Evolutionary conservation across 768 basidiomycete genomes (phyloP).

Genomic region (Leccinum fibrillosum): DNA sequence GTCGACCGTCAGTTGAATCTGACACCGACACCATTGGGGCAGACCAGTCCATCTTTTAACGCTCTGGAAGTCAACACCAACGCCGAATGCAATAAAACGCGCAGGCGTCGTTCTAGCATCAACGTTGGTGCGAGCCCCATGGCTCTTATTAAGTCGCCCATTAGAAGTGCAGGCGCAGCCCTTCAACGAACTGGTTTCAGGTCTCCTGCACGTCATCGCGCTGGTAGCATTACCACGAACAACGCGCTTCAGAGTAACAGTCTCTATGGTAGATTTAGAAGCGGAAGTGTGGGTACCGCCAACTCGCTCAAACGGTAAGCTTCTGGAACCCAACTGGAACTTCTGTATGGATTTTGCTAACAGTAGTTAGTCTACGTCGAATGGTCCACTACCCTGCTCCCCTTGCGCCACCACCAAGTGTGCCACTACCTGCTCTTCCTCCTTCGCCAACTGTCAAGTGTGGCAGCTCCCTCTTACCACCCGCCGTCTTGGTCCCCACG

Average conservation of each 20-base stretch:
- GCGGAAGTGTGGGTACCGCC: slow-evolving; percentile 46
- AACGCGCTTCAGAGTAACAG: slow-evolving; percentile 37
- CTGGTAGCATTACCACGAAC: slow-evolving; percentile 41
- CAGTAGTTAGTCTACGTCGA: slow-evolving; percentile 37
- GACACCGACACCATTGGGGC: slow-evolving; percentile 34
- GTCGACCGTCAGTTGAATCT: slow-evolving; percentile 36
- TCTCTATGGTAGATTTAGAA: slow-evolving; percentile 51
- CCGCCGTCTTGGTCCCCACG: slow-evolving; percentile 15
- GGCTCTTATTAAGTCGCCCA: slow-evolving; percentile 54
- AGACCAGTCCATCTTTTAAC: slow-evolving; percentile 26
- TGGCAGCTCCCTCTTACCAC: slow-evolving; percentile 13
- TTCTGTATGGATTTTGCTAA: slow-evolving; percentile 2
- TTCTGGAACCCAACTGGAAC: slow-evolving; percentile 2
- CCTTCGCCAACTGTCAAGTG: slow-evolving; percentile 20
- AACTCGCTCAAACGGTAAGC: slow-evolving; percentile 33
- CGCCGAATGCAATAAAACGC: slow-evolving; percentile 41
- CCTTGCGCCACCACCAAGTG: slow-evolving; percentile 25
- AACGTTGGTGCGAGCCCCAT: slow-evolving; percentile 54
- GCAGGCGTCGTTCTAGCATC: slow-evolving; percentile 62
- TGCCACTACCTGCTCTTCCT: slow-evolving; percentile 29
- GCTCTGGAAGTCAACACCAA: slow-evolving; percentile 16
- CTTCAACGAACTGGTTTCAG: slow-evolving; percentile 43
- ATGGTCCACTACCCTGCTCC: slow-evolving; percentile 31
- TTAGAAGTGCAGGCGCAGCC: slow-evolving; percentile 48
- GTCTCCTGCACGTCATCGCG: slow-evolving; percentile 41